phyloP scores from a whole-genome alignment of 23 red algal species.

The Gracilaria domingensis region DNA sequence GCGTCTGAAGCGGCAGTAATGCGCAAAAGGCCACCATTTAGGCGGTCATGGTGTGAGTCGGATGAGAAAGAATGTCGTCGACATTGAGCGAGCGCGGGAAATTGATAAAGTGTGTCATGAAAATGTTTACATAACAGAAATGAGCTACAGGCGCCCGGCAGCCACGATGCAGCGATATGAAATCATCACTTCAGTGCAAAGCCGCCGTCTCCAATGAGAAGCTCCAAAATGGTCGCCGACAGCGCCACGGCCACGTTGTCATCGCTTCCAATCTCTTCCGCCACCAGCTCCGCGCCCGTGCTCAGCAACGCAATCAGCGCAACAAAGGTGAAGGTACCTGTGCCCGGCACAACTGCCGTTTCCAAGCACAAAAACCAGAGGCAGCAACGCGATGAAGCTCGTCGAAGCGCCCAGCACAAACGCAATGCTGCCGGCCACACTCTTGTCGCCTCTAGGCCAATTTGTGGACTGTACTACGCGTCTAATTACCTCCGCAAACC shows the following conservation, averaged over 20 bases:
- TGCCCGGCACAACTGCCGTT: not conserved
- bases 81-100: too few species aligned
- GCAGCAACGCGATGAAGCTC: not conserved
- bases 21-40: too few species aligned
- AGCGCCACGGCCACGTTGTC: slow-evolving; percentile 28
- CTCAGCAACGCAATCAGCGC: not conserved
- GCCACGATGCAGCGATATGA: too few species aligned
- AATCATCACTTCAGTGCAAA: not conserved
- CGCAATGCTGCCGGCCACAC: slow-evolving; percentile 5
- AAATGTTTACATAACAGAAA: not conserved
- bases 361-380: slow-evolving; percentile 27
- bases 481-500: slow-evolving; percentile 25
- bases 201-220: not conserved
- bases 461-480: not conserved
- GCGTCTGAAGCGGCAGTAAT: not conserved
- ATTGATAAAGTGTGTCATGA: too few species aligned
- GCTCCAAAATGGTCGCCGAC: not conserved
- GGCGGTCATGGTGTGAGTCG: too few species aligned
- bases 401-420: not conserved
- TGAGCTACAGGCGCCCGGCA: too few species aligned
- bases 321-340: not conserved
- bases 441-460: slow-evolving; percentile 7
- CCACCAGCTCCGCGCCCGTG: slow-evolving; percentile 3
- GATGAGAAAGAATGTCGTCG: too few species aligned
- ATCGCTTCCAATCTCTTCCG: not conserved